Evolutionary conservation across 495 filamentous ascomycete species (phyloP), one percentile per base, ranked within the genome.

Genomic region (Penicillium cinerascens): DNA sequence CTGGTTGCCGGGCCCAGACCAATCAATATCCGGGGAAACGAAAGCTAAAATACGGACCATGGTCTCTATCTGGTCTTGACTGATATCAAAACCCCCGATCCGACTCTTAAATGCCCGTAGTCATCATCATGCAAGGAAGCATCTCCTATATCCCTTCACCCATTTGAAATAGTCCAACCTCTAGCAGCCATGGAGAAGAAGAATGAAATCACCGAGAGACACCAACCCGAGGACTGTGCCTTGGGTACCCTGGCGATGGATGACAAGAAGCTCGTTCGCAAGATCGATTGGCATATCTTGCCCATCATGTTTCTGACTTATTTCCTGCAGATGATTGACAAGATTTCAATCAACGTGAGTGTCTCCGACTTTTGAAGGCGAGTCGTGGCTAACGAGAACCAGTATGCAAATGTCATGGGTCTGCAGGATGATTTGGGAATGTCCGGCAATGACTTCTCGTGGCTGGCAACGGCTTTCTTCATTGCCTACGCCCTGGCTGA

Each of bases 301-400:
- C 79, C 79, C 9, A 62, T 85, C 17, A 82, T 83, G 80, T 86
- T 85, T 51, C 54, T 70, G 26, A 77, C 74, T 52, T 87, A 87
- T 61, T 81, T 77, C 27, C 71, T 87, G 64, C 84, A 87, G 63
- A 86, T 84, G 58, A 65, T 86, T 36, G 84, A 87, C 65, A 87
- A 87, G 65, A 78, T 85, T 37, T 72, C 80, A 9, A 68, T 85
- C 51, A 86, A 85, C 51, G 78, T 82, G 39, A 56, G 76, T 68
- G 10, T 42, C 39, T 22, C 8, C 25, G 15, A n/a, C 21, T 17
- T 1, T 8, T 1, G 11, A 33, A 22, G n/a, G 7, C 44, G 18
- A 6, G 25, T 16, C 21, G 13, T 13, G 23, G 18, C 26, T 38
- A 15, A 44, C 18, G 16, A n/a, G 15, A n/a, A 38, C 36, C 42